Conservation (phyloP, 495 filamentous ascomycete genomes). For the Lentithecium fluviatile region DNA sequence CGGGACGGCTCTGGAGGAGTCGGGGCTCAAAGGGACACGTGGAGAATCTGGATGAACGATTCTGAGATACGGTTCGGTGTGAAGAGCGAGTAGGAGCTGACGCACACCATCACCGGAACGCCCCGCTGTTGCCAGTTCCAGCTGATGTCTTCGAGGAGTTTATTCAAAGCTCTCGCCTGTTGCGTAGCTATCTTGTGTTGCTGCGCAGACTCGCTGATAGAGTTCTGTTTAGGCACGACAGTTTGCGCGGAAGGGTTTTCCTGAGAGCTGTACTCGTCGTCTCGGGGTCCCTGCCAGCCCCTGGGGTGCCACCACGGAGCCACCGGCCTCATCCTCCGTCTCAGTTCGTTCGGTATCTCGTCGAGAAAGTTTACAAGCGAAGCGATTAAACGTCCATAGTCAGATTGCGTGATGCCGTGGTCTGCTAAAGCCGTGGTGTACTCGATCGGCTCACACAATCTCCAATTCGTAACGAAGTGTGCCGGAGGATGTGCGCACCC, state of each 20-base stretch:
- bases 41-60: slow-evolving; percentile 26
- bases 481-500: slow-evolving; percentile 7
- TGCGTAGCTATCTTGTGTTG: slow-evolving; percentile 7
- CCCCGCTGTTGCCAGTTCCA: slow-evolving; percentile 4
- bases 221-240: background rate
- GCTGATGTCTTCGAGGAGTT: slow-evolving; percentile 20
- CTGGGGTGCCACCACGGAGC: background rate
- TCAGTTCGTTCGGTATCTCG: slow-evolving; percentile 5
- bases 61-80: slow-evolving; percentile 24
- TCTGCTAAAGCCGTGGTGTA: slow-evolving; percentile 27
- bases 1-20: background rate
- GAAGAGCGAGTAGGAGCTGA: slow-evolving; percentile 22
- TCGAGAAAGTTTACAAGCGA: slow-evolving; percentile 20
- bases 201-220: background rate
- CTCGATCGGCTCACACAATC: slow-evolving; percentile 23
- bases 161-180: background rate
- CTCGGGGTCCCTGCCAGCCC: background rate
- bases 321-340: background rate
- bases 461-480: slow-evolving; percentile 27
- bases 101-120: slow-evolving; percentile 20
- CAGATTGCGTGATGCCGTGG: slow-evolving; percentile 25
- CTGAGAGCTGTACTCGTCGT: background rate
- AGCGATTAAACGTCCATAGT: slow-evolving; percentile 10
- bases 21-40: slow-evolving; percentile 11
- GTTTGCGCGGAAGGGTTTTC: background rate